phyloP scores from a whole-genome alignment of 495 filamentous ascomycete species.

The Tuber calosporum region DNA sequence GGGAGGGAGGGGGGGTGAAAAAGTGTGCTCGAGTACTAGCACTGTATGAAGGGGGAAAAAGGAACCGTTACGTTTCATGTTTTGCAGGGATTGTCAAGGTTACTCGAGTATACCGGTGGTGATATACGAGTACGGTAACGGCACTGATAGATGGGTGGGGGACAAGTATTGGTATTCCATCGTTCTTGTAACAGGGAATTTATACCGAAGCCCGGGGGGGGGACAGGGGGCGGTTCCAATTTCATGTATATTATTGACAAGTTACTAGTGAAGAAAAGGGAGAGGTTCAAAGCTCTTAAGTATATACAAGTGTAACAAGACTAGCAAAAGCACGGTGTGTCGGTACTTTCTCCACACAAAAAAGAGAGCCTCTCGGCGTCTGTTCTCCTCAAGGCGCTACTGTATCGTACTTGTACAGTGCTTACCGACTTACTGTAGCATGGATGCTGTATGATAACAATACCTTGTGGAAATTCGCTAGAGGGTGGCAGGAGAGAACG shows the following conservation, averaged over 20 bases:
- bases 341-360: no score
- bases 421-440: not conserved
- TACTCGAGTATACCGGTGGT: no score
- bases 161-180: no score
- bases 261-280: not conserved
- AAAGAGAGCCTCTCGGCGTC: not conserved
- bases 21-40: no score
- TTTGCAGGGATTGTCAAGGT: not conserved
- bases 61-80: not conserved
- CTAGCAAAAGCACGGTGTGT: not conserved
- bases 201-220: not conserved
- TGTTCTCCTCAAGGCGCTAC: not conserved
- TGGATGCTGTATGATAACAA: not conserved
- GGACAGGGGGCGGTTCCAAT: not conserved
- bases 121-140: no score
- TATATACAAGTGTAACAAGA: no score
- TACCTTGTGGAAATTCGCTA: no score
- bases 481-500: not conserved
- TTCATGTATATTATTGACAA: not conserved
- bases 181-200: not conserved
- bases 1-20: no score
- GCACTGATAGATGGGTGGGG: no score
- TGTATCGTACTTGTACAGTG: not conserved
- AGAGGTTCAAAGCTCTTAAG: no score
- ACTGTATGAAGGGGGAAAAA: no score